A percentile compares a stretch with the other conserved stretches of the same genome.
Evolutionary conservation across 1,139 yeast species (phyloP).

Genomic region (Saccharomyces uvarum): DNA sequence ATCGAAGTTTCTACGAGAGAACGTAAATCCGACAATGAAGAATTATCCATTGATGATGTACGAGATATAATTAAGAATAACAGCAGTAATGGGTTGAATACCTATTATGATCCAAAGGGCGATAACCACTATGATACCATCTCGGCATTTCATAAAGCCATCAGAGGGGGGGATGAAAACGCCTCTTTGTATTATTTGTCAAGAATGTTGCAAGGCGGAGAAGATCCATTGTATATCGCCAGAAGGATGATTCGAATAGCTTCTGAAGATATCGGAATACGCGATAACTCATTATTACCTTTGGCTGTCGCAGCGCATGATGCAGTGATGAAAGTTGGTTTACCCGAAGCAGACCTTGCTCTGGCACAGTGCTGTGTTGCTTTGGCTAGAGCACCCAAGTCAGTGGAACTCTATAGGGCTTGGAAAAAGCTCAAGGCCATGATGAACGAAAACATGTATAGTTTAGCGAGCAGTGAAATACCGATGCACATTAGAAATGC

Average conservation of each 20-base stretch:
- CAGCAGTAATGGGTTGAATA: conserved; percentile 34
- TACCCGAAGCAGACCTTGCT: conserved; percentile 91
- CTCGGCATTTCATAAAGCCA: conserved; percentile 86
- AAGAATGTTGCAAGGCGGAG: conserved; percentile 85
- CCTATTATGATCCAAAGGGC: conserved; percentile 77
- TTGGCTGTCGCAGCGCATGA: conserved; percentile 81
- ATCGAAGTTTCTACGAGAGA: conserved; percentile 34
- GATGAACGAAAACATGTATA: conserved; percentile 52
- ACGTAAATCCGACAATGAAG: conserved; percentile 5
- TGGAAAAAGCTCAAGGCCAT: conserved; percentile 57
- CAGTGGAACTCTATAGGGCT: conserved; percentile 77
- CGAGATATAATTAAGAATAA: conserved; percentile 22
- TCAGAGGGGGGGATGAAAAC: conserved; percentile 81
- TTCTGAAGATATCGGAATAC: conserved; percentile 78
- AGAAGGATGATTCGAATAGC: conserved; percentile 90
- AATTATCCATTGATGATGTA: conserved; percentile 12
- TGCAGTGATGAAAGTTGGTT: conserved; percentile 85
- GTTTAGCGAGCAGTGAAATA: conserved; percentile 51
- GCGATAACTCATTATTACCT: conserved; percentile 79
- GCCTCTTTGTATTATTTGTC: conserved; percentile 84
- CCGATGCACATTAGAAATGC: conserved; percentile 88
- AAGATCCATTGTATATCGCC: conserved; percentile 86
- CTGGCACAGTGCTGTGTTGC: conserved; percentile 89
- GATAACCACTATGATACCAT: conserved; percentile 92
- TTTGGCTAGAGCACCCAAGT: conserved; percentile 76